A percentile compares a stretch with the other conserved stretches of the same genome.
Conservation (phyloP, 768 basidiomycete genomes). For the Sporobolomyces pararoseus region DNA sequence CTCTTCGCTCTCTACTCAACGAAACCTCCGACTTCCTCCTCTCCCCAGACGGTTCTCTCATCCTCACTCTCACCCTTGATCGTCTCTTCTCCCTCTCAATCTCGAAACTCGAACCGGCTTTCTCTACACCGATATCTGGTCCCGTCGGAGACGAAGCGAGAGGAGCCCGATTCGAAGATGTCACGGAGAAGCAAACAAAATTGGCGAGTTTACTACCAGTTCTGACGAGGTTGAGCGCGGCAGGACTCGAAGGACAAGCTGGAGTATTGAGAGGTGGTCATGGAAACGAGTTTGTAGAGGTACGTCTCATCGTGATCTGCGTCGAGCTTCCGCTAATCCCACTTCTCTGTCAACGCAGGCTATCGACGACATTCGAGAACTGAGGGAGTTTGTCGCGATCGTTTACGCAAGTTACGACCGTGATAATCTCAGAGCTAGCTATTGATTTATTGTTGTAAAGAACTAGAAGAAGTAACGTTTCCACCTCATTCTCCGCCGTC, state of each 20-base stretch:
- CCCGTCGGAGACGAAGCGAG: slow-evolving; percentile 4
- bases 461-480: no score
- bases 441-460: background rate
- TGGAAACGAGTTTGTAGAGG: slow-evolving; percentile 72
- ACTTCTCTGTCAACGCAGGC: no score
- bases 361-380: slow-evolving; percentile 62
- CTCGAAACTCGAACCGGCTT: slow-evolving; percentile 57
- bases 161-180: slow-evolving; percentile 36
- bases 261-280: slow-evolving; percentile 5
- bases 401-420: slow-evolving; percentile 66
- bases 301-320: no score
- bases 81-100: slow-evolving; percentile 64
- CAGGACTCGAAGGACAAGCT: slow-evolving; percentile 64
- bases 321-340: slow-evolving; percentile 46
- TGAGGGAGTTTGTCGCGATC: slow-evolving; percentile 66
- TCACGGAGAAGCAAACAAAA: slow-evolving; percentile 54
- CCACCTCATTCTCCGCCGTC: no score
- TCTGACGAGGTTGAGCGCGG: slow-evolving; percentile 70
- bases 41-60: slow-evolving; percentile 66
- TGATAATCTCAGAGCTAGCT: slow-evolving; percentile 9
- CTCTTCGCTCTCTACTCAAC: slow-evolving; percentile 62
- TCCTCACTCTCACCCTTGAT: slow-evolving; percentile 71
- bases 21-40: slow-evolving; percentile 65
- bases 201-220: slow-evolving; percentile 77
- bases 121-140: slow-evolving; percentile 31